Base-by-base conservation (phyloP, 495 filamentous ascomycete genomes). In the Clavariopsis aquatica region DNA sequence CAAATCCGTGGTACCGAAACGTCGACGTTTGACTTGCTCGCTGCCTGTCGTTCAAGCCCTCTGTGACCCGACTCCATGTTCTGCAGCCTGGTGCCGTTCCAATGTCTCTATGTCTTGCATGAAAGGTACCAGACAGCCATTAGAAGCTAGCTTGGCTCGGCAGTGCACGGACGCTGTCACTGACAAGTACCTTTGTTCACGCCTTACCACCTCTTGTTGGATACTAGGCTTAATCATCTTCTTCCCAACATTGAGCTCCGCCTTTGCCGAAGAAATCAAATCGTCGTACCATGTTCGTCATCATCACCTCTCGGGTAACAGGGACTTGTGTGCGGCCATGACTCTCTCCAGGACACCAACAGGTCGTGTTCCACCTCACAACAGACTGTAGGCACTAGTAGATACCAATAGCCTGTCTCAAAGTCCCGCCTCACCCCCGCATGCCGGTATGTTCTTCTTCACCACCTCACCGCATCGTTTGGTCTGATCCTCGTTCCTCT, bases 21-120 rank as follows among this genome's bases (percentile, higher is more conserved):
- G 24, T 49, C 20, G 12, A 24, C 19, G 47, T 49, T 49, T 27
- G 47, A 49, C 47, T 49, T 49, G 47, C 24, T 24, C 47, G 26
- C 47, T 22, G 47, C 47, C 19, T 15, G 26, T 24, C 24, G 19
- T 49, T 49, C 24, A 49, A 49, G 47, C 47, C 2, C 26, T 49
- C 47, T 23, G 47, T 24, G 47, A 8, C 47, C 47, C 38, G 38
- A 43, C 38, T 43, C 38, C 38, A 43, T 43, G 38, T 43, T 43
- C 38, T n/a, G 15, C 38, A 43, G 38, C 38, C 38, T 43, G 15
- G 38, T 17, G 38, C 38, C 38, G 38, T 43, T 43, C 38, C 38
- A 43, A 17, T 15, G 38, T 43, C 13, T 43, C 38, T 2, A 43
- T 43, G 38, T 43, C 38, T 43, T 43, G 38, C 38, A 43, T 43